Base-by-base conservation (phyloP, 768 basidiomycete genomes). In the Lepiota brunneoincarnata region DNA sequence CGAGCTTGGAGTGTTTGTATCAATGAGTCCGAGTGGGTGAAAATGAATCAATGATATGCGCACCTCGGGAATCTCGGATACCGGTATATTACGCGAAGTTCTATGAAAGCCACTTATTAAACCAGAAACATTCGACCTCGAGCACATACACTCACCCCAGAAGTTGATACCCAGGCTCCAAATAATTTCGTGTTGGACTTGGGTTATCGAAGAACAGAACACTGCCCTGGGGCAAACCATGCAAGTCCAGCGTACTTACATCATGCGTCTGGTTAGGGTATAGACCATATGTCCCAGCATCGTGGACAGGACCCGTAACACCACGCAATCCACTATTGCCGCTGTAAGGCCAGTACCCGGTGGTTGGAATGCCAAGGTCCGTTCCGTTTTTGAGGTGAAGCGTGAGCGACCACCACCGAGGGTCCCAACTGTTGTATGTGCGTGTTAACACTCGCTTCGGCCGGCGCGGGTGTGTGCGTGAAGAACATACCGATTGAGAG, bases 131-230 rank as follows among this genome's bases (percentile, higher is more conserved):
- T 34, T 18, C 20, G 5, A 15, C 3, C 31, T 18, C 37, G 37
- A 46, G 35, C 15, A 24, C 18, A 34, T 7, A 51, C 6, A 57
- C 61, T 17, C 58, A 67, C 66, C 67, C 67, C 17, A 67, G 58
- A 6, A 69, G 20, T 34, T 58, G 50, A 47, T 69, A 69, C 21
- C 63, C 65, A 23, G 68, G 68, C n/a, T 51, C 12, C 6, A 61
- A 63, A 43, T 67, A 67, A 41, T 67, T 69, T 7, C 58, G 51
- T 35, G 68, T 69, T 42, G 68, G 68, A 41, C 64, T 67, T 1
- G 68, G 68, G 23, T 67, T 69, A 43, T 69, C 68, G 31, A 69
- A 69, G 56, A 67, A 69, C 4, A 69, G 4, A 20, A 69, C 61
- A n/a, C 48, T 59, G 17, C 41, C 50, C 23, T 51, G 12, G 0